Evolutionary conservation across 1,284 basidiomycete species (phyloP).

Genomic region (Bondarzewia mesenterica): DNA sequence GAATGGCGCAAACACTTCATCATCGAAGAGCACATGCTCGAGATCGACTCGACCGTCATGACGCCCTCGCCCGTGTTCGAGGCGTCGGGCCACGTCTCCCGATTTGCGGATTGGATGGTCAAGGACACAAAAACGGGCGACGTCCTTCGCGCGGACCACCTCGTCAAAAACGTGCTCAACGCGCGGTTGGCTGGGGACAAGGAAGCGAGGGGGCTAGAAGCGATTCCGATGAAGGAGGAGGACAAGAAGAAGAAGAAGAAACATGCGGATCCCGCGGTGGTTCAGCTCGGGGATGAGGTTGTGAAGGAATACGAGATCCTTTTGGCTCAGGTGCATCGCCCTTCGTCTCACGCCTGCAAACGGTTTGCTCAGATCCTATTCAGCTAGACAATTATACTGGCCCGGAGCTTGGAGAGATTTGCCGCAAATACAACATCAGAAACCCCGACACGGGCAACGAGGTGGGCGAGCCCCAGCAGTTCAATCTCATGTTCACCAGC

Average conservation of each 20-base stretch:
- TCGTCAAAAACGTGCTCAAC: conserved; percentile 91
- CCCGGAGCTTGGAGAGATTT: conserved; percentile 82
- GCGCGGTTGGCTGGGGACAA: conserved; percentile 86
- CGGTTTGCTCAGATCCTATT: background rate
- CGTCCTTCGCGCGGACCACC: conserved; percentile 95
- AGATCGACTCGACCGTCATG: conserved; percentile 98
- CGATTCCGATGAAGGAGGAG: conserved; percentile 40
- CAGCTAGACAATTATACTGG: conserved; percentile 96
- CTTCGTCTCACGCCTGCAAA: background rate
- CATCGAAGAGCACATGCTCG: conserved; percentile 97
- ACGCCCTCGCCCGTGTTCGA: conserved; percentile 94
- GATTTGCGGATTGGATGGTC: conserved; percentile 99
- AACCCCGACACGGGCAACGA: conserved; percentile 94
- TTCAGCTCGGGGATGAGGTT: conserved; percentile 72
- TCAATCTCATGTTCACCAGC: conserved; percentile 98
- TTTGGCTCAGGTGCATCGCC: conserved; percentile 70
- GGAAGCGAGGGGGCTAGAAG: conserved; percentile 78
- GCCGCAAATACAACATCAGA: conserved; percentile 74
- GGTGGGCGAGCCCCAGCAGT: conserved; percentile 88
- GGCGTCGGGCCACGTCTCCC: conserved; percentile 95
- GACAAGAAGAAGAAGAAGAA: conserved; percentile 83
- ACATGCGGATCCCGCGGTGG: conserved; percentile 65
- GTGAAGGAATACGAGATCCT: conserved; percentile 77
- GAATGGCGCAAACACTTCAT: conserved; percentile 99
- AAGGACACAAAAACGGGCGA: conserved; percentile 93